Evolutionary conservation across 768 basidiomycete genomes (phyloP), one percentile per base, ranked within the genome.

Genomic region (Sistotremastrum niveocremeum): DNA sequence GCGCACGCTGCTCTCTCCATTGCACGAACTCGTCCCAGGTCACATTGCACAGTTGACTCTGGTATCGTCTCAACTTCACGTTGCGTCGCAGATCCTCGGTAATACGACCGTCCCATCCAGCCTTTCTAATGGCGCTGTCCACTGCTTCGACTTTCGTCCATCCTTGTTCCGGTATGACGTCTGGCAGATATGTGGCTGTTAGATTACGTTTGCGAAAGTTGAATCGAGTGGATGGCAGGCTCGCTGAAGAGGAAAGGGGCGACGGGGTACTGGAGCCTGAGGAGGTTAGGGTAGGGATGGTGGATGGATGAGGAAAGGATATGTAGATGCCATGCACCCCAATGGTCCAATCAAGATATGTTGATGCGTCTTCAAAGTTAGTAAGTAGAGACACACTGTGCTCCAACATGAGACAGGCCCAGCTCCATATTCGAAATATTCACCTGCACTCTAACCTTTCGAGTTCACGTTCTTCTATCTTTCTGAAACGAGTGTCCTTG

Each of bases 321-420:
- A 99, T 81, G 57, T 82, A 73, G 59, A 98, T 90, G 41, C 95
- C 95, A 64, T 99, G 95, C 1, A 75, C 73, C 45, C 91, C 94
- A 56, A 94, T 62, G 3, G 78, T 82, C 94, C 94, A 99, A 66
- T 91, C 90, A 46, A 95, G 77, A 57, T 94, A 93, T 34, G 80
- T 76, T 31, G 70, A 58, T 42, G 79, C 86, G 56, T 83, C 73
- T 66, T 91, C 88, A 61, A 97, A 95, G 59, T 97, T 76, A 9
- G 93, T 97, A 51, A 99, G 74, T 55, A 99, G 73, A 39, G 93
- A 97, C 49, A 98, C 70, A 48, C 93, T 94, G 60, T 11, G 39
- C 42, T 34, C 32, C 34, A n/a, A 50, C 30, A 33, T 46, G 44
- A 31, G 37, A 44, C 48, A 33, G 9, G 33, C 10, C 36, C 8